Percentiles rank a stretch among this genome's conserved stretches.
phyloP scores from a whole-genome alignment of 2,329 filamentous ascomycete species.

The Sordariomycetes sp. region DNA sequence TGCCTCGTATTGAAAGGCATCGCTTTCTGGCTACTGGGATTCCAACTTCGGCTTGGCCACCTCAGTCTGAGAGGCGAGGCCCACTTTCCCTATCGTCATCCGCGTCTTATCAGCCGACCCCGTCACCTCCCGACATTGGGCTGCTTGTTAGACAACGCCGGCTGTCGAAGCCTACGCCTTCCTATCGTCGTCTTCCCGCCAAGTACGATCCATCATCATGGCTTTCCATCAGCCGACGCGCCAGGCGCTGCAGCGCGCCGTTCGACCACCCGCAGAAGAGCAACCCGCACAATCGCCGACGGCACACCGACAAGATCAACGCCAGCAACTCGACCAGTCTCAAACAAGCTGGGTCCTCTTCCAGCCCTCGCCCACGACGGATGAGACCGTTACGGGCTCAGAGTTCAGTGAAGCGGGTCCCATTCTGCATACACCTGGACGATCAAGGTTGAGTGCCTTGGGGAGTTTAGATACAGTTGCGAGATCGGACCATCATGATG shows the following conservation, averaged over 20 bases:
- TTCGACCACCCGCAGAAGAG: slow-evolving; percentile 29
- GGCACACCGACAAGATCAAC: slow-evolving; percentile 19
- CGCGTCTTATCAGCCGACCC: not conserved
- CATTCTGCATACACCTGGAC: slow-evolving; percentile 55
- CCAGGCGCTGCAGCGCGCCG: slow-evolving; percentile 39
- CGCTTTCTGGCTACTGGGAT: too few relatives aligned
- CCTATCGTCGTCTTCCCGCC: not conserved
- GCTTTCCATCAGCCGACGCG: slow-evolving; percentile 53
- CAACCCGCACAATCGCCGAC: slow-evolving; percentile 14
- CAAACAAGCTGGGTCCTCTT: slow-evolving; percentile 92
- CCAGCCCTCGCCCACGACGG: slow-evolving; percentile 60
- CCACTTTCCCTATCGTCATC: not conserved
- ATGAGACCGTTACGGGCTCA: slow-evolving; percentile 51
- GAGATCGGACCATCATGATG: slow-evolving; percentile 45
- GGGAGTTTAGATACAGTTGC: slow-evolving; percentile 66
- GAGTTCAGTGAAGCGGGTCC: slow-evolving; percentile 57
- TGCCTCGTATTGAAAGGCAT: too few relatives aligned
- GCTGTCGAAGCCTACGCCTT: too few relatives aligned
- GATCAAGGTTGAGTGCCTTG: slow-evolving; percentile 70
- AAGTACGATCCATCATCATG: slow-evolving; percentile 24
- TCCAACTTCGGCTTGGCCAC: too few relatives aligned
- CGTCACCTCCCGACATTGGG: too few relatives aligned
- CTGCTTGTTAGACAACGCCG: too few relatives aligned
- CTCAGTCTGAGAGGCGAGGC: too few relatives aligned
- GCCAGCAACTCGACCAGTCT: slow-evolving; percentile 53